phyloP scores from a whole-genome alignment of 2,329 filamentous ascomycete genomes.

The Hypoxylon sp. region DNA sequence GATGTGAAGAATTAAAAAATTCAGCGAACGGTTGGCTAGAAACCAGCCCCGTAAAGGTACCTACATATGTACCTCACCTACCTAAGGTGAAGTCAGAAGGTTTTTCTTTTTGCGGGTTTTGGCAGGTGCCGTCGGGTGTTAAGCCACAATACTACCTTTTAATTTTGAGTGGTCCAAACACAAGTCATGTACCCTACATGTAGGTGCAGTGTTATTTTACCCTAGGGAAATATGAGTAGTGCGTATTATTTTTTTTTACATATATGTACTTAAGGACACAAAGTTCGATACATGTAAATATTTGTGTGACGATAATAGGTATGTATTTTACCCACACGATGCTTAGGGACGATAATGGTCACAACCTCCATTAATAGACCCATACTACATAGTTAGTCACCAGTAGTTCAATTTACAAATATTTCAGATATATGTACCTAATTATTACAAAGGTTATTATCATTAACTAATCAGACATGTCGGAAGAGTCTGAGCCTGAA shows the following conservation, averaged over 20 bases:
- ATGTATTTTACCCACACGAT: neutral
- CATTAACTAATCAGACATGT: constrained; percentile 42
- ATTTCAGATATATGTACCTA: neutral
- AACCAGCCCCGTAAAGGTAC: constrained; percentile 27
- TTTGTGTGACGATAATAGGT: neutral
- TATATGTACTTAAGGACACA: neutral
- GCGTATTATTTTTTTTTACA: neutral
- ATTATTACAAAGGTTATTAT: constrained; percentile 1
- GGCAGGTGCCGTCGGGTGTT: constrained; percentile 14
- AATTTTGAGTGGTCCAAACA: neutral
- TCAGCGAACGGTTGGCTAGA: constrained; percentile 18
- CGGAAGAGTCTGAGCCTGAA: constrained; percentile 55
- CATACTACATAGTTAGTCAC: neutral
- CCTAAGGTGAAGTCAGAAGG: constrained; percentile 3
- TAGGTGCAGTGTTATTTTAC: neutral
- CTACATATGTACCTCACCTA: too few relatives aligned
- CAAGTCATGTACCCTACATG: neutral
- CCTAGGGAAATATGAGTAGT: neutral
- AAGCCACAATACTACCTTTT: neutral
- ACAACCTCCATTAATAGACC: neutral
- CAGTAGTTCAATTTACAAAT: neutral
- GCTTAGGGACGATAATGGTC: neutral
- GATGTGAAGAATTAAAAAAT: constrained; percentile 36
- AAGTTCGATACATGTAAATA: neutral
- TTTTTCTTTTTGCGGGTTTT: constrained; percentile 15